Evolutionary conservation across 2,329 filamentous ascomycete genomes (phyloP).

Genomic region (Trematosphaeria pertusa): DNA sequence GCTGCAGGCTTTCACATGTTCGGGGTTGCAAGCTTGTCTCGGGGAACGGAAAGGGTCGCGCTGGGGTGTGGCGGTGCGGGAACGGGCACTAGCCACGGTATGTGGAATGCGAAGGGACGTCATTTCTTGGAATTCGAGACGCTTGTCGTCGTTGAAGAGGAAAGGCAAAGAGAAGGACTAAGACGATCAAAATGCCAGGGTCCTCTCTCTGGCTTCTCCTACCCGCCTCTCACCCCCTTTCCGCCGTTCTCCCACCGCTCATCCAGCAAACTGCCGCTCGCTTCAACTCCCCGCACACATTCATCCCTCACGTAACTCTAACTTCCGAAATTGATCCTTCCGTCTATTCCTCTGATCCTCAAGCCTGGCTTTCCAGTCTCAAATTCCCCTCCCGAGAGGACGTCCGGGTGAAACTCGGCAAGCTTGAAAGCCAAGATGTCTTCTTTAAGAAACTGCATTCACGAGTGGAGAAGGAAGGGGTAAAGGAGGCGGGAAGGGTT

Average conservation of each 20-base stretch:
- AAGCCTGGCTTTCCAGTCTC: constrained; percentile 47
- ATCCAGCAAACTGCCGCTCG: constrained; percentile 43
- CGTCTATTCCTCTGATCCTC: constrained; percentile 37
- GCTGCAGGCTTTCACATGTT: constrained; percentile 1
- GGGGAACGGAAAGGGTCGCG: no score
- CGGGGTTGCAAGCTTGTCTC: background rate
- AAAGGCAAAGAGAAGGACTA: no score
- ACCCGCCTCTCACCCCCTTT: constrained; percentile 40
- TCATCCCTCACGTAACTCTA: constrained; percentile 53
- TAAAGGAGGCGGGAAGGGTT: constrained; percentile 36
- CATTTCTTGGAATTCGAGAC: no score
- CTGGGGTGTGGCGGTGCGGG: no score
- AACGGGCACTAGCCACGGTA: no score
- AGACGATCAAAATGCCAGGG: no score
- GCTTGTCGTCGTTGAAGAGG: no score
- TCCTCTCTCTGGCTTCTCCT: constrained; percentile 55
- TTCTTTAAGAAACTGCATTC: constrained; percentile 51
- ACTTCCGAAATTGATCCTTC: constrained; percentile 44
- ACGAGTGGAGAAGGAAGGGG: constrained; percentile 30
- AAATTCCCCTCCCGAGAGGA: constrained; percentile 22
- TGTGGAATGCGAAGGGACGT: no score
- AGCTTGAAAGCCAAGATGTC: constrained; percentile 42
- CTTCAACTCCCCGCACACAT: constrained; percentile 46
- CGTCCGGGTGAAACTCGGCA: constrained; percentile 37
- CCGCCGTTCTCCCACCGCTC: constrained; percentile 37